phyloP scores from a whole-genome alignment of 441 rosid species.

The Jatropha multifida region DNA sequence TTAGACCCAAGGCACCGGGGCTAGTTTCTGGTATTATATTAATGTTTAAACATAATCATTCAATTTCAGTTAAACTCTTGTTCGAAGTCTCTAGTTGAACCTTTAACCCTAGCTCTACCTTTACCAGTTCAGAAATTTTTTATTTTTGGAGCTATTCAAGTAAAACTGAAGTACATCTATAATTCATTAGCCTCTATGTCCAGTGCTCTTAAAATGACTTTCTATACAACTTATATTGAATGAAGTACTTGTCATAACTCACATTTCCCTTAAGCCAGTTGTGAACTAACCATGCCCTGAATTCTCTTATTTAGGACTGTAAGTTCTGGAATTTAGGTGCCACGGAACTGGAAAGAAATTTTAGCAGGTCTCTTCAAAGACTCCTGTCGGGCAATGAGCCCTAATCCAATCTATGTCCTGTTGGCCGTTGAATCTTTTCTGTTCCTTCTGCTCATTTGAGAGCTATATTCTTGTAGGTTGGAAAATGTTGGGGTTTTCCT shows the following conservation, averaged over 20 bases:
- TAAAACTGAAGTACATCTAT: background rate
- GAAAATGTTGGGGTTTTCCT: background rate
- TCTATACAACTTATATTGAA: too few species aligned
- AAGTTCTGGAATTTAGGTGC: background rate
- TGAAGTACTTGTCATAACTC: too few species aligned
- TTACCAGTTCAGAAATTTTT: background rate
- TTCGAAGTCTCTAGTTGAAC: background rate
- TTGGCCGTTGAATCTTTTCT: background rate
- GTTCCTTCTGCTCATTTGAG: background rate
- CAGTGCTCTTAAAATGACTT: background rate
- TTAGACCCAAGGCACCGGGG: background rate
- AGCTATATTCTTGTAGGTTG: background rate
- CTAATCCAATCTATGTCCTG: background rate
- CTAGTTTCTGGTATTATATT: background rate
- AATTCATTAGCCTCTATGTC: background rate
- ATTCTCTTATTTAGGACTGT: background rate
- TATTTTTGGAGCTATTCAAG: background rate
- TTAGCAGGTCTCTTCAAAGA: background rate
- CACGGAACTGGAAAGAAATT: background rate
- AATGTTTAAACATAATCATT: too few species aligned
- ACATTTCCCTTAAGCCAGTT: background rate
- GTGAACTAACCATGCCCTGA: background rate
- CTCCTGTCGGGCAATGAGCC: background rate
- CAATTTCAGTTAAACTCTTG: background rate
- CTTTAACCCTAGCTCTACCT: background rate